phyloP scores from a whole-genome alignment of 495 filamentous ascomycete species.

The Emericellopsis terricola region DNA sequence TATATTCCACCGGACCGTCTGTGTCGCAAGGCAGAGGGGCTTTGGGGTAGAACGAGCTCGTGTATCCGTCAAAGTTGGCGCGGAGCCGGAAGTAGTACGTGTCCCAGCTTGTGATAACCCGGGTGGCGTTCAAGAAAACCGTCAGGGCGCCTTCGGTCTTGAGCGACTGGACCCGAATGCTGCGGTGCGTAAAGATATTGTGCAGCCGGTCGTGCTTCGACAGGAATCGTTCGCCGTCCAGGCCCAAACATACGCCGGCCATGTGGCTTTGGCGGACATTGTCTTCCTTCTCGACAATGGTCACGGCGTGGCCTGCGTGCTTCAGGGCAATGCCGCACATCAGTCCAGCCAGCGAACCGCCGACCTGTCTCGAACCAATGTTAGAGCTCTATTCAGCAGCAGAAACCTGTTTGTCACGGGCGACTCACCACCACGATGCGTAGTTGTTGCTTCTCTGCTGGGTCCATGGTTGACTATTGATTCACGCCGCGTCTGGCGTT shows the following conservation, averaged over 20 bases:
- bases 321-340: conserved; percentile 16
- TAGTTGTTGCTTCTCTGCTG: no score
- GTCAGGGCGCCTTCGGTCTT: background rate
- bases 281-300: conserved; percentile 11
- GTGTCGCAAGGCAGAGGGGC: conserved; percentile 1
- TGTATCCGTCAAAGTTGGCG: conserved; percentile 10
- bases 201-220: conserved; percentile 5
- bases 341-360: conserved; percentile 17
- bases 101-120: conserved; percentile 12
- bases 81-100: conserved; percentile 10
- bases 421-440: no score
- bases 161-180: background rate
- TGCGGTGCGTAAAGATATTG: background rate
- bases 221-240: conserved; percentile 6
- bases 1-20: background rate
- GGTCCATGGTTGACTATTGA: no score
- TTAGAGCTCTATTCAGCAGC: no score
- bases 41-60: conserved; percentile 5
- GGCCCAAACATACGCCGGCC: conserved; percentile 9
- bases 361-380: conserved; percentile 9
- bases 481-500: no score
- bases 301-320: conserved; percentile 12
- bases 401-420: no score
- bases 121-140: conserved; percentile 1
- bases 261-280: conserved; percentile 7